These are phyloP conservation scores for Aspergillus sojae DNA, from an alignment of 2,329 filamentous ascomycete genomes.

Conservation along the genomic window DNA sequence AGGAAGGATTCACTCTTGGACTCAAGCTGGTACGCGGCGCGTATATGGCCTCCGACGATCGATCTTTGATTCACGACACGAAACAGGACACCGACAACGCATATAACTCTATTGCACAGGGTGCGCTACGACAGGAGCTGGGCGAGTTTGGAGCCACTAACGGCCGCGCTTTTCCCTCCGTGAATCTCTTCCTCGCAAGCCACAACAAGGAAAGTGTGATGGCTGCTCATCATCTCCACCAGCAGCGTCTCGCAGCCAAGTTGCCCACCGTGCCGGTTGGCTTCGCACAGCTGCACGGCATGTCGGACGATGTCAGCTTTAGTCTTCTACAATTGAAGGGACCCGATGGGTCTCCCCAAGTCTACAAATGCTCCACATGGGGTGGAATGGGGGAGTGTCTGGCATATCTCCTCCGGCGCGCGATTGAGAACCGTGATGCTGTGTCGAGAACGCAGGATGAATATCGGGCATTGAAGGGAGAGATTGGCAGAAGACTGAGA, in stretches of 20 bases:
- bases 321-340: slow-evolving; percentile 51
- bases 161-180: slow-evolving; percentile 53
- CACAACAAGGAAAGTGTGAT: slow-evolving; percentile 77
- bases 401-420: slow-evolving; percentile 66
- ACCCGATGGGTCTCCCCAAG: slow-evolving; percentile 39
- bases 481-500: slow-evolving; percentile 17
- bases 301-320: slow-evolving; percentile 64
- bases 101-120: slow-evolving; percentile 72
- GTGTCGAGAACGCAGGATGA: slow-evolving; percentile 54
- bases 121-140: slow-evolving; percentile 60
- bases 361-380: slow-evolving; percentile 62
- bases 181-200: slow-evolving; percentile 73
- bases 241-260: slow-evolving; percentile 44
- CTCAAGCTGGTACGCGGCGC: slow-evolving; percentile 77
- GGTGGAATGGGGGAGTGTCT: slow-evolving; percentile 71
- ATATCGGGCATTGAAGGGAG: slow-evolving; percentile 32
- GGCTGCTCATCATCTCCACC: slow-evolving; percentile 53
- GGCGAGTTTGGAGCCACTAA: slow-evolving; percentile 25
- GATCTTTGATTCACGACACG: slow-evolving; percentile 70
- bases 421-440: slow-evolving; percentile 64
- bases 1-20: slow-evolving; percentile 67
- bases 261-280: slow-evolving; percentile 51
- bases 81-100: slow-evolving; percentile 70
- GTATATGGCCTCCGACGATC: slow-evolving; percentile 70
- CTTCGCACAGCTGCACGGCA: slow-evolving; percentile 62